Evolutionary conservation across 1,284 basidiomycete genomes (phyloP).

Genomic region (Moniliophthora roreri): DNA sequence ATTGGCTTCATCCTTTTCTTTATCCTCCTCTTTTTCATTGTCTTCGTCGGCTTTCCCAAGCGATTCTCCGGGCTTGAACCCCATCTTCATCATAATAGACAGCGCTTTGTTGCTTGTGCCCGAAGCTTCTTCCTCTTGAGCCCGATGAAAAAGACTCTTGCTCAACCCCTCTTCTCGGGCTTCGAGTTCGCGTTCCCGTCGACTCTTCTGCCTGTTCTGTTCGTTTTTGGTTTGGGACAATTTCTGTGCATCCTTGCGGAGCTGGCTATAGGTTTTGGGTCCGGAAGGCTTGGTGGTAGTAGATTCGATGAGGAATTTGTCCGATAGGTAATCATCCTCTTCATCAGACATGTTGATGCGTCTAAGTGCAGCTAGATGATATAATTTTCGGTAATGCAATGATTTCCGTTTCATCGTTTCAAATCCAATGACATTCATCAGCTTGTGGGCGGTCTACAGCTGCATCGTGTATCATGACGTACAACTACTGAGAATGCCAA

Average conservation of each 20-base stretch:
- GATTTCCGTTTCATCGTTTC: too few relatives aligned
- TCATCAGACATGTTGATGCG: slow-evolving; percentile 51
- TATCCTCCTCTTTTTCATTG: slow-evolving; percentile 15
- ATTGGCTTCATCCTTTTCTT: too few relatives aligned
- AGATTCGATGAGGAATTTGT: slow-evolving; percentile 68
- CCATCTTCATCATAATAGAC: slow-evolving; percentile 89
- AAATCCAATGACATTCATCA: too few relatives aligned
- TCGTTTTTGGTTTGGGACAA: slow-evolving; percentile 61
- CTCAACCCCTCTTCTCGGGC: slow-evolving; percentile 72
- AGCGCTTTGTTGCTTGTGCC: slow-evolving; percentile 67
- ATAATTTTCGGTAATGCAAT: too few relatives aligned
- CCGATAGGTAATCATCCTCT: slow-evolving; percentile 82
- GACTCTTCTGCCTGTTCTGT: slow-evolving; percentile 60
- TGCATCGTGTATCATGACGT: too few relatives aligned
- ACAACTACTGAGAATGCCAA: too few relatives aligned
- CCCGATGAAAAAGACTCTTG: slow-evolving; percentile 76
- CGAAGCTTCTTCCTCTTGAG: slow-evolving; percentile 59
- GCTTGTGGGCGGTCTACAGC: too few relatives aligned
- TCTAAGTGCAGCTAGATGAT: too few relatives aligned
- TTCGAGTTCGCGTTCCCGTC: slow-evolving; percentile 71
- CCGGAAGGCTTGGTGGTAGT: slow-evolving; percentile 29
- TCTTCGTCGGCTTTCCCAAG: slow-evolving; percentile 50
- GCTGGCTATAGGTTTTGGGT: slow-evolving; percentile 64
- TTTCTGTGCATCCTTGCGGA: slow-evolving; percentile 62
- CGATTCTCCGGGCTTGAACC: slow-evolving; percentile 78